Evolutionary conservation across 2,329 filamentous ascomycete species (phyloP), one percentile per base, ranked within the genome.

Genomic region (Colletotrichum costaricense): DNA sequence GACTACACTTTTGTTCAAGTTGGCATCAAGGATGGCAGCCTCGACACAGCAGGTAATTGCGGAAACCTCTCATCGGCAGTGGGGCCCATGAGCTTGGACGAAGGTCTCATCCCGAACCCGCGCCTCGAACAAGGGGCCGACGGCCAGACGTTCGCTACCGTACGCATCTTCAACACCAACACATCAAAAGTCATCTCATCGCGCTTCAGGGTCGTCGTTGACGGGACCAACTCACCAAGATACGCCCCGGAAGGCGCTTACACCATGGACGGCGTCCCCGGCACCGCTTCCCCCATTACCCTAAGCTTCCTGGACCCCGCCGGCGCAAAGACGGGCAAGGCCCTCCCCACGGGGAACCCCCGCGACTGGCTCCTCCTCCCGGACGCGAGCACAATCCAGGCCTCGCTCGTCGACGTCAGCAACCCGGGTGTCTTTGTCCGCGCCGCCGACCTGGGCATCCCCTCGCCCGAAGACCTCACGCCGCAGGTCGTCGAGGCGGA

Each of bases 1-100:
- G 88, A 91, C 68, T 92, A 90, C 75, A 92, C 89, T 0, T 92
- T 92, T 75, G 86, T 89, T 0, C 87, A 88, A 22, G 81, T 91
- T 16, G 89, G 89, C 0, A 86, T 92, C 59, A 86, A 87, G 71
- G 84, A 88, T 73, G 80, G 82, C 4, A 82, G 86, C 65, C 84
- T 92, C 2, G 90, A 92, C 74, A 86, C 88, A 72, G 86, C 87
- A 0, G 88, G 89, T 16, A 92, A 92, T 75, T 92, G 90, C 77
- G 90, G 90, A 9, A 92, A 92, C 76, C 89, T 92, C 87, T 88
- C 83, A 11, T 84, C 85, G 63, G 88, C 87, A 0, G 84, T 92
- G 63, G 90, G 89, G 0, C 89, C 90, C 0, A 92, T 88, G 78
- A 90, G 88, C 4, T 81, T 89, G 19, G 86, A 91, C 75, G 80